Evolutionary conservation across 306 rosid genomes (phyloP).

Genomic region (Malus asiatica): DNA sequence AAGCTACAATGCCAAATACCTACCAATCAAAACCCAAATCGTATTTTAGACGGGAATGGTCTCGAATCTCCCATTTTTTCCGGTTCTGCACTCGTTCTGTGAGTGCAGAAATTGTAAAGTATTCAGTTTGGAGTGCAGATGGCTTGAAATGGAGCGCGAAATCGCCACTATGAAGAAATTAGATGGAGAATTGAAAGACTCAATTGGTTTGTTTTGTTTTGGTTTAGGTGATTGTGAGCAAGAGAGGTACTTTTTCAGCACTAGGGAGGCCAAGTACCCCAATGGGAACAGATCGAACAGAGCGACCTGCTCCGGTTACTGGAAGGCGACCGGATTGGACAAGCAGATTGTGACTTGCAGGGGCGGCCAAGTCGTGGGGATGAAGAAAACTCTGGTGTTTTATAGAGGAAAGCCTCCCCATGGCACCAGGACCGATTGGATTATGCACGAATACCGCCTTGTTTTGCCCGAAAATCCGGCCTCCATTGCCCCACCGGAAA

Average conservation of each 20-base stretch:
- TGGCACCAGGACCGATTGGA: constrained; percentile 90
- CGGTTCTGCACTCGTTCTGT: background rate
- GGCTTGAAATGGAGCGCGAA: too few species aligned
- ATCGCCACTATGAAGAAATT: background rate
- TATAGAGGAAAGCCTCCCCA: constrained; percentile 85
- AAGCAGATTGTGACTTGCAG: constrained; percentile 48
- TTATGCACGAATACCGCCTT: constrained; percentile 97
- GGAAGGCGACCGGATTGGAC: constrained; percentile 98
- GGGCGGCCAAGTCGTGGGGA: constrained; percentile 54
- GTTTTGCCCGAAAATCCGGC: constrained; percentile 11
- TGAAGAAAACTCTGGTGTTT: constrained; percentile 93
- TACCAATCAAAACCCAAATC: background rate
- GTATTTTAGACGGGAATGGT: background rate
- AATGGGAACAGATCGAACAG: constrained; percentile 93
- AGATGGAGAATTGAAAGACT: background rate
- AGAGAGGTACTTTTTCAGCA: constrained; percentile 93
- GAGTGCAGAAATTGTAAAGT: background rate
- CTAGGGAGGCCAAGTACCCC: constrained; percentile 83
- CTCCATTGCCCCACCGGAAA: constrained; percentile 9
- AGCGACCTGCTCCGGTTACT: constrained; percentile 80
- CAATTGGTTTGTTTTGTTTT: background rate
- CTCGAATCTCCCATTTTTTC: background rate
- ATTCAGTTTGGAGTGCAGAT: background rate
- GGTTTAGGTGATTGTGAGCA: constrained; percentile 60
- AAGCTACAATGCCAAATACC: constrained; percentile 1